These are phyloP conservation scores for Aspergillus affinis DNA, from an alignment of 495 filamentous ascomycete species.

Conservation along the genomic window DNA sequence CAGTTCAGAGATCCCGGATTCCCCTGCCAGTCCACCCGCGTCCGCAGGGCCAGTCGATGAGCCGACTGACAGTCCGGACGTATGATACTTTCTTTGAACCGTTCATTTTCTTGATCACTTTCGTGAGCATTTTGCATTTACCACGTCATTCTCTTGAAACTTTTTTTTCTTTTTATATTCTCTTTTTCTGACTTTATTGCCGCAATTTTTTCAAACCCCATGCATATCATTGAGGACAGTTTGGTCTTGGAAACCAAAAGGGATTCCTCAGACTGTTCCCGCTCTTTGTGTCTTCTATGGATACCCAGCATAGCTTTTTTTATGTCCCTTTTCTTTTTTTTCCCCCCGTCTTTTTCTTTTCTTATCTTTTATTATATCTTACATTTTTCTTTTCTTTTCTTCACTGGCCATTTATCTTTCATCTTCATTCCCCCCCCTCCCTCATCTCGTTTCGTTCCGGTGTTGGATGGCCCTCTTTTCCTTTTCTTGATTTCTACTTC, in stretches of 20 bases:
- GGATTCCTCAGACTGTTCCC: conserved; percentile 6
- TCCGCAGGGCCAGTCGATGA: conserved; percentile 6
- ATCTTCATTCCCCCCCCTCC: too few species aligned
- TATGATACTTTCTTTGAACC: not conserved
- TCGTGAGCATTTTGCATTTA: not conserved
- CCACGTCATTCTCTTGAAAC: not conserved
- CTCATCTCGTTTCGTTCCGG: not conserved
- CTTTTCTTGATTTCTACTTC: not conserved
- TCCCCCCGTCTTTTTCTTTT: not conserved
- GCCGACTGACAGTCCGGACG: not conserved
- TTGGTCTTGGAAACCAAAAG: too few species aligned
- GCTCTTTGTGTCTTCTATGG: conserved; percentile 33
- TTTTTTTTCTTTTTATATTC: not conserved
- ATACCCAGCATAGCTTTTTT: conserved; percentile 37
- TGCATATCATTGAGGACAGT: conserved; percentile 3
- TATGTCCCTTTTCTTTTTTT: not conserved
- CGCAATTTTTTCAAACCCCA: not conserved
- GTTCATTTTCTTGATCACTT: not conserved
- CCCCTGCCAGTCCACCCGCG: conserved; percentile 23
- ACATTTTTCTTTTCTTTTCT: not conserved
- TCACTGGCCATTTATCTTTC: not conserved
- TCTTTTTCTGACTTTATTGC: not conserved
- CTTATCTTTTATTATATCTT: not conserved
- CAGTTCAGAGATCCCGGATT: conserved; percentile 34
- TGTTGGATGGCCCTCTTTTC: not conserved